phyloP scores from a whole-genome alignment of 768 basidiomycete genomes.

The Ephemerocybe angulata region DNA sequence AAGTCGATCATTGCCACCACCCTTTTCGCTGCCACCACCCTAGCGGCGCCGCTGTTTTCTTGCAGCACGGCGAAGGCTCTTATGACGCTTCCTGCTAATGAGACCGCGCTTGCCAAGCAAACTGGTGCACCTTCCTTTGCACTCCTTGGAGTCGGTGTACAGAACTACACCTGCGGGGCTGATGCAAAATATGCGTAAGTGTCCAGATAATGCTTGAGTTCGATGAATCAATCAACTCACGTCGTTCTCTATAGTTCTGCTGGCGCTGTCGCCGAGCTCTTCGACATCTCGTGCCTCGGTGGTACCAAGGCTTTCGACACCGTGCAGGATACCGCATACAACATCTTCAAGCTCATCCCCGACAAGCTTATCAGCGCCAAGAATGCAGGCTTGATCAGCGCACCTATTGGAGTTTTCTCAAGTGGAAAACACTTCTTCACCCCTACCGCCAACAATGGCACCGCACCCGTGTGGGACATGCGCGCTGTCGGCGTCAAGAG shows the following conservation, averaged over 20 bases:
- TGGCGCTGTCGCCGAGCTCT: slow-evolving; percentile 50
- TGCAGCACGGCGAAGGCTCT: slow-evolving; percentile 26
- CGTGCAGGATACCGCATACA: slow-evolving; percentile 28
- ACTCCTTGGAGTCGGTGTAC: slow-evolving; percentile 45
- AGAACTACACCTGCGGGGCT: slow-evolving; percentile 51
- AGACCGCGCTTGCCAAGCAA: slow-evolving; percentile 27
- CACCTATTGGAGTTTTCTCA: not conserved
- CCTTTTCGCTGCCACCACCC: slow-evolving; percentile 13
- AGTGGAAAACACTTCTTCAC: slow-evolving; percentile 57
- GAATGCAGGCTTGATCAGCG: not conserved
- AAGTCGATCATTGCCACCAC: slow-evolving; percentile 15
- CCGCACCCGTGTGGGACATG: slow-evolving; percentile 57
- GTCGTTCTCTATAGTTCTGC: slow-evolving; percentile 29
- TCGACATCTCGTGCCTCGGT: slow-evolving; percentile 50
- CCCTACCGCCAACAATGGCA: slow-evolving; percentile 40
- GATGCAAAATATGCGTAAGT: slow-evolving; percentile 44
- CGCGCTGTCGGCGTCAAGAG: slow-evolving; percentile 34
- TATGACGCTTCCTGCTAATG: slow-evolving; percentile 25
- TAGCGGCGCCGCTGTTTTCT: slow-evolving; percentile 13
- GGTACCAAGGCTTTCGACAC: slow-evolving; percentile 22
- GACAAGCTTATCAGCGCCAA: not conserved
- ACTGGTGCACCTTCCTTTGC: slow-evolving; percentile 33
- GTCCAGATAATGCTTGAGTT: not conserved
- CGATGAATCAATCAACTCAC: not conserved
- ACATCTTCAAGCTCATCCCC: slow-evolving; percentile 23